phyloP scores from a whole-genome alignment of 257 asterid genomes.

The Solanum chiquidenum region DNA sequence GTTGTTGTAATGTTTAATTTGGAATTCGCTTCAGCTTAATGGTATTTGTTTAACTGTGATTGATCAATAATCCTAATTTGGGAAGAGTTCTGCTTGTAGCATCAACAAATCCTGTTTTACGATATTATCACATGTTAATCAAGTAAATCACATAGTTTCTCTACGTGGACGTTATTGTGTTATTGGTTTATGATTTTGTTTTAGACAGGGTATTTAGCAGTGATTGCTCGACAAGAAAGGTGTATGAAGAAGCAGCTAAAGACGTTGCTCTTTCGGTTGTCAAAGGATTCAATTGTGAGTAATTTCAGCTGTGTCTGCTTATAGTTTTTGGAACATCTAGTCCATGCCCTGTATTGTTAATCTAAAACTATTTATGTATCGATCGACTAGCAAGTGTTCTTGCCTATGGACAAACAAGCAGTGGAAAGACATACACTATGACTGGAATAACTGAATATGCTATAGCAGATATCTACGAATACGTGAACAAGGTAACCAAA shows the following conservation, averaged over 20 bases:
- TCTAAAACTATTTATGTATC: neutral
- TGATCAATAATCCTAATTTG: neutral
- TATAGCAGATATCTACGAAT: conserved; percentile 37
- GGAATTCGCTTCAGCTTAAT: neutral
- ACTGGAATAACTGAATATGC: conserved; percentile 37
- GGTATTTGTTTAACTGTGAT: neutral
- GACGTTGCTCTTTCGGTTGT: conserved; percentile 74
- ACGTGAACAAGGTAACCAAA: conserved; percentile 20
- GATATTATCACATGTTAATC: neutral
- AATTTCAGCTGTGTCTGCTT: neutral
- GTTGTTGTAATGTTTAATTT: neutral
- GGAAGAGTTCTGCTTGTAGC: neutral
- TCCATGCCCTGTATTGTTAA: neutral
- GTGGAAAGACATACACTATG: conserved; percentile 71
- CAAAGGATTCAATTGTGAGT: conserved; percentile 79
- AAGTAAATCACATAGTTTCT: neutral
- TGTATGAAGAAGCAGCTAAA: conserved; percentile 87
- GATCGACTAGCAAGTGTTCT: conserved; percentile 51
- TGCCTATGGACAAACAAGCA: conserved; percentile 72
- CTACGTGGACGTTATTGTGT: neutral
- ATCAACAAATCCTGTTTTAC: neutral
- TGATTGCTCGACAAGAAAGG: conserved; percentile 51
- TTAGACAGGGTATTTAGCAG: conserved; percentile 73
- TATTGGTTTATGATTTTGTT: neutral
- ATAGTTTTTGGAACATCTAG: neutral